Conservation (phyloP, 345 rosid species). For the Citrus medica region DNA sequence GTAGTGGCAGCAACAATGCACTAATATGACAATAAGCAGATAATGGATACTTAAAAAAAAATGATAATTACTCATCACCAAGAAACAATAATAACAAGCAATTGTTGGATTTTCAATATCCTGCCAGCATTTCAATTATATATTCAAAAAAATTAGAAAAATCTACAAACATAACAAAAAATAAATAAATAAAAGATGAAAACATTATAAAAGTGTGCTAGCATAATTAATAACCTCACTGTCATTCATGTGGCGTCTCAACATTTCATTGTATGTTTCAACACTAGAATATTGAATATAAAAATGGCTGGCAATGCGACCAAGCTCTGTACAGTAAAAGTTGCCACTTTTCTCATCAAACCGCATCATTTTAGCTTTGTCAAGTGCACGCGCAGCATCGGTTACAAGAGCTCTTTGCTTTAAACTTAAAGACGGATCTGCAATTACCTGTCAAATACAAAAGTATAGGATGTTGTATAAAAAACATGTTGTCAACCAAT, state of each 20-base stretch:
- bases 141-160: not conserved
- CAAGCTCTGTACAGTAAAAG: conserved; percentile 96
- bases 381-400: conserved; percentile 97
- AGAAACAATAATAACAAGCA: not conserved
- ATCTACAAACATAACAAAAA: conserved; percentile 6
- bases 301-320: conserved; percentile 98
- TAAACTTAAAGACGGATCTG: conserved; percentile 78
- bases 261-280: conserved; percentile 93
- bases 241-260: conserved; percentile 92
- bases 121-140: not conserved
- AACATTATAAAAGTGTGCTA: not conserved
- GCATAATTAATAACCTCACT: conserved; percentile 59
- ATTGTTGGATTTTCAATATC: not conserved
- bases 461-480: not conserved
- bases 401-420: conserved; percentile 88
- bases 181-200: conserved; percentile 13
- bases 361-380: conserved; percentile 99
- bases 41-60: not conserved
- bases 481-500: not conserved
- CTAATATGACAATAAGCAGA: conserved; percentile 15
- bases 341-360: conserved; percentile 99
- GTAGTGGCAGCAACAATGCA: conserved; percentile 14
- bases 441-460: conserved; percentile 60
- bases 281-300: conserved; percentile 97
- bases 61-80: not conserved